Base-by-base conservation (phyloP, 202 grass and related monocot species). In the Schoenoplectus triqueter region DNA sequence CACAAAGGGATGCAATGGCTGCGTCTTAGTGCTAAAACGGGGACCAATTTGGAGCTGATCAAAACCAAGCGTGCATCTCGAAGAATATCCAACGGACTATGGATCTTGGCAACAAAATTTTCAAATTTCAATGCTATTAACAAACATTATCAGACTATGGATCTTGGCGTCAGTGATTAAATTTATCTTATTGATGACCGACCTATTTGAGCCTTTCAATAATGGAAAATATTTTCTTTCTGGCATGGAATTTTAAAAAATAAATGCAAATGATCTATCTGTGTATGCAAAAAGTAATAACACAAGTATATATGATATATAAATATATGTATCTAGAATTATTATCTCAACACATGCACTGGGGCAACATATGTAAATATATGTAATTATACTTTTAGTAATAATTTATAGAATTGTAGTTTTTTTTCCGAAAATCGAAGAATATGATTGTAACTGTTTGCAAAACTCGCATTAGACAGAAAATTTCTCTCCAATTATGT, bases 131-230 rank as follows among this genome's bases (percentile, higher is more conserved):
- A 83, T 57, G 81, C 42, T 41, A 71, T 83, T 83, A 82, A 82
- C 75, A 67, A 71, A 41, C 48, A 83, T 66, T 66, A 66, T 82
- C 47, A 63, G 50, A 63, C 57, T 66, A 40, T 82, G 10, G 79
- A 82, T 82, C 13, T 66, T 66, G 41, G 60, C 49, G 79, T 66
- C 59, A 81, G 62, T 9, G 7, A 83, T 40, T 83, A 83, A 71
- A 18, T 83, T 83, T 83, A 83, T 83, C 13, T 22, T 19, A 67
- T 71, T 83, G 20, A 83, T 83, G 81, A 83, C 81, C 81, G 81
- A 71, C 81, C 81, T 71, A 71, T 44, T 83, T 69, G 80, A 67
- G 80, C 63, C 48, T 67, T 14, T 64, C 62, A 82, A 82, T 49
- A 50, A 65, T 20, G 17, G 7, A 48, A 49, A 45, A 31, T 31